phyloP scores from a whole-genome alignment of 2,329 filamentous ascomycete genomes.

The Mariannaea elegans region DNA sequence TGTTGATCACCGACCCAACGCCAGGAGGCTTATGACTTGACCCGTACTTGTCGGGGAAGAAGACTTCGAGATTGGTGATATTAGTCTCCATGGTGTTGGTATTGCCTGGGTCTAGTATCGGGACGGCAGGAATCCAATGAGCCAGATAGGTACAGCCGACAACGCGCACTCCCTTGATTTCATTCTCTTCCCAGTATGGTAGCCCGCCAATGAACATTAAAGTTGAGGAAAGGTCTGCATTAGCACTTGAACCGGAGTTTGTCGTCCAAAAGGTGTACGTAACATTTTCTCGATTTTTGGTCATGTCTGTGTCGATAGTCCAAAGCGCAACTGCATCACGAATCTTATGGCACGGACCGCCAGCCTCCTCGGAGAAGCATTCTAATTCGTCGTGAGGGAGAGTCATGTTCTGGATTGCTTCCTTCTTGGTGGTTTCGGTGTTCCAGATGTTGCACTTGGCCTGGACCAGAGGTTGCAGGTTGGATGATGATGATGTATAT shows the following conservation, averaged over 20 bases:
- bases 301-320: neutral
- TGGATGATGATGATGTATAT: neutral
- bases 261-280: neutral
- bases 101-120: neutral
- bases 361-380: neutral
- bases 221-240: neutral
- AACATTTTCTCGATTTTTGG: neutral
- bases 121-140: constrained; percentile 7
- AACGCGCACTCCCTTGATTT: neutral
- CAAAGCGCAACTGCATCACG: neutral
- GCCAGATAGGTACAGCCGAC: constrained; percentile 9
- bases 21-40: neutral
- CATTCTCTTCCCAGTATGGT: neutral
- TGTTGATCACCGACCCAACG: neutral
- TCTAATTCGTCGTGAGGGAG: neutral
- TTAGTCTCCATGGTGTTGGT: constrained; percentile 3
- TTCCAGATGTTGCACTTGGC: constrained; percentile 14
- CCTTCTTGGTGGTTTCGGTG: neutral
- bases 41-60: neutral
- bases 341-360: constrained; percentile 1
- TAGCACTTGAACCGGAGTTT: neutral
- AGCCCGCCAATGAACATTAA: neutral
- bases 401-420: neutral
- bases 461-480: constrained; percentile 10
- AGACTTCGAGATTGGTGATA: constrained; percentile 1